Conservation (phyloP, 2,329 filamentous ascomycete species). For the Aspergillus sergii region DNA sequence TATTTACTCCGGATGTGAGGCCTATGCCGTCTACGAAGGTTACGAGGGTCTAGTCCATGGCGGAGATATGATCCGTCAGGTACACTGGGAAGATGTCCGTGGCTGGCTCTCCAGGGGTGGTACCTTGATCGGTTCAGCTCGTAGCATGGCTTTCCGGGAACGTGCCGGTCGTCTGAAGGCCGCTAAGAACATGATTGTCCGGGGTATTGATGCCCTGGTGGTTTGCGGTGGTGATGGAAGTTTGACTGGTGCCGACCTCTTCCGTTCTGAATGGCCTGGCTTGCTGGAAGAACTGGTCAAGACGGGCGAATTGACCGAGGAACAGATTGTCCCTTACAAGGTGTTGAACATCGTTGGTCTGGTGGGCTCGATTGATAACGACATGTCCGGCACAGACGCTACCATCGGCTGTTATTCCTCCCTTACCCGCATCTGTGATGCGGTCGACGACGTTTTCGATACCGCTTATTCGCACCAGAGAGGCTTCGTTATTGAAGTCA, state of each 20-base stretch:
- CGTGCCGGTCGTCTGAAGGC: conserved; percentile 78
- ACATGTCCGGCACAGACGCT: conserved; percentile 92
- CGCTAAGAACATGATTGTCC: conserved; percentile 89
- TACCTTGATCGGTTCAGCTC: conserved; percentile 93
- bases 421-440: conserved; percentile 86
- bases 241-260: conserved; percentile 89
- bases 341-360: conserved; percentile 94
- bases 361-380: conserved; percentile 96
- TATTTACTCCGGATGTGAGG: conserved; percentile 78
- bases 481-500: conserved; percentile 96
- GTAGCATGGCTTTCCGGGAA: conserved; percentile 90
- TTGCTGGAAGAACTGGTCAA: conserved; percentile 81
- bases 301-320: conserved; percentile 67
- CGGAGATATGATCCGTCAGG: conserved; percentile 80
- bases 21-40: conserved; percentile 83
- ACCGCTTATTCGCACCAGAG: conserved; percentile 93
- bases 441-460: conserved; percentile 89
- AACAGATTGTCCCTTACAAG: conserved; percentile 73
- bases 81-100: conserved; percentile 90
- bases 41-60: conserved; percentile 93
- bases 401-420: conserved; percentile 97
- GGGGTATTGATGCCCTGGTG: conserved; percentile 91
- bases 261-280: conserved; percentile 86
- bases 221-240: conserved; percentile 97
- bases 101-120: conserved; percentile 92